Base-by-base conservation (phyloP, 352 stramenopile species). In the Phytopythium vexans region DNA sequence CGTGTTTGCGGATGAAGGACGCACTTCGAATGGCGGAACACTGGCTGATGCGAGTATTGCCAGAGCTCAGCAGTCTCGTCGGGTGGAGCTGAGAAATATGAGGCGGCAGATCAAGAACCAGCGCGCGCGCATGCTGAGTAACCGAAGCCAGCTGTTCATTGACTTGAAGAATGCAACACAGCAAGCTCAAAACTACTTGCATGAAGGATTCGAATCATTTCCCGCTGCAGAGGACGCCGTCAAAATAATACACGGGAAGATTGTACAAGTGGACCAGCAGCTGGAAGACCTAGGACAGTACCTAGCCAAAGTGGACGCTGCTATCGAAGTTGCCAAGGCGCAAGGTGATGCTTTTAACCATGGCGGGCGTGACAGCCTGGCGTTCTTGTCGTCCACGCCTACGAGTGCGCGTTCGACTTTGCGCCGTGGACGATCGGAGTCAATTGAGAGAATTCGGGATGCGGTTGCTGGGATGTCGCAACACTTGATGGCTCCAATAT, bases 201-300 rank as follows among this genome's bases (percentile, higher is more conserved):
- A 93, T 47, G 82, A 93, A 81, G 82, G 81, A 1, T 93, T 91
- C 38, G 74, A 88, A 49, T 68, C 78, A 31, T 51, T 88, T 11
- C 82, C 82, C 1, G 80, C 72, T 49, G 82, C 82, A 31, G 82
- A 93, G 72, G 77, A 91, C 60, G 80, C 82, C 0, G 83, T 92
- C 41, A 87, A 81, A 54, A 92, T 89, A 33, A 89, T 94, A 12
- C 83, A 89, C 45, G 69, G 73, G 56, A 94, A 92, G 52, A 88
- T 94, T 54, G 58, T 91, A 8, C 59, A 72, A n/a, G 61, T 92
- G 36, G 83, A 94, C 37, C 68, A 89, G 44, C 72, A 94, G 21
- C 56, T 92, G 34, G 83, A 94, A 31, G 65, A 81, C 51, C 46
- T 94, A 6, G 62, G 68, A 14, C 57, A 76, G 34, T 76, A 89